Base-by-base conservation (phyloP, 1,284 basidiomycete genomes). In the Ceratobasidium sp. region DNA sequence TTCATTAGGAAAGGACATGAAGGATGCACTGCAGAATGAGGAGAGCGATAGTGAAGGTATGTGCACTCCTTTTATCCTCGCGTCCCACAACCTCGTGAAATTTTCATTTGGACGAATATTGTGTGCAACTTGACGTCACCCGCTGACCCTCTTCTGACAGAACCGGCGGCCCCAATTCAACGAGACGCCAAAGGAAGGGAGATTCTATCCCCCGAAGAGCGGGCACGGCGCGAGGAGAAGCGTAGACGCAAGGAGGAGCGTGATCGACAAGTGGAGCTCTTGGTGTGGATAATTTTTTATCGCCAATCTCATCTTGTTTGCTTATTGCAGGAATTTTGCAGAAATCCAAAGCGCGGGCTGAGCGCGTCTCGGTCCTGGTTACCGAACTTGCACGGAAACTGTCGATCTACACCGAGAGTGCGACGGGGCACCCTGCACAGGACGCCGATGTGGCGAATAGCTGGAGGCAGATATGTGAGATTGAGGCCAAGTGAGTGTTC, bases 1-100 rank as follows among this genome's bases (percentile, higher is more conserved):
- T 74, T 91, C 89, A 67, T 81, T 94, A 74, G 96, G 94, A 35
- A 87, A 87, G 74, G 96, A 99, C 76, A 98, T 99, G 97, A 99
- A 99, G 82, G 87, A 94, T 5, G 96, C 95, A 4, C 82, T 99
- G 76, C 96, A 99, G 77, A 92, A 92, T 57, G 89, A 91, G 67
- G 87, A 85, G 10, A 90, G 92, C 72, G 84, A 83, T 10, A 83
- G 85, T 22, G 83, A 81, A 27, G 79, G 75, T 65, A 10, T 5
- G 49, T 43, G n/a, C 15, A 22, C 12, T 32, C 29, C 4, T 20
- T 35, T 25, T 20, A 60, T 3, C 55, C 54, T 13, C 38, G 53
- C 34, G 58, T 56, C 20, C 27, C 43, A n/a, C n/a, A 25, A 45
- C 15, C 17, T 38, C 25, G 22, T 32, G 7, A n/a, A 50, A 42